phyloP scores from a whole-genome alignment of 768 basidiomycete genomes.

The Holtermanniella nyarrowii region DNA sequence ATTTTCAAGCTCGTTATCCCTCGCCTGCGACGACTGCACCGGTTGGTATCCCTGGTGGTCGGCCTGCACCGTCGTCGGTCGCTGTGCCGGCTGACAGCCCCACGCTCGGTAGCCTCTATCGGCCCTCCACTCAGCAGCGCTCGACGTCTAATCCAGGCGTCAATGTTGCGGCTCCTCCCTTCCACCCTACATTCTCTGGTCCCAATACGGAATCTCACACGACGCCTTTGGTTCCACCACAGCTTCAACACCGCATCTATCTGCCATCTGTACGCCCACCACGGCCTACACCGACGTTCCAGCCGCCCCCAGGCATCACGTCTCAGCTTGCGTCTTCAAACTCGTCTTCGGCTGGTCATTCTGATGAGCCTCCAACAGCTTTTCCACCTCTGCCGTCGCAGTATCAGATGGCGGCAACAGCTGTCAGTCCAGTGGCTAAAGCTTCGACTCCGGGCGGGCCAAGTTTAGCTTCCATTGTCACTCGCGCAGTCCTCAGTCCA shows the following conservation, averaged over 20 bases:
- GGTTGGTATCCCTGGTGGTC: background rate
- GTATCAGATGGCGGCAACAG: background rate
- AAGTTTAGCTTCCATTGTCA: slow-evolving; percentile 37
- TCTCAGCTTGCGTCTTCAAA: slow-evolving; percentile 11
- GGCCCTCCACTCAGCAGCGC: background rate
- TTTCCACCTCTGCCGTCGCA: slow-evolving; percentile 36
- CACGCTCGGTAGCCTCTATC: background rate
- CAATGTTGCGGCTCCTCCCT: slow-evolving; percentile 21
- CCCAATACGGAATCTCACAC: slow-evolving; percentile 12
- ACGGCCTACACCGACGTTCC: slow-evolving; percentile 27
- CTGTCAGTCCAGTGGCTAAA: background rate
- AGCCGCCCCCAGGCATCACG: slow-evolving; percentile 29
- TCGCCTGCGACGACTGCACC: background rate
- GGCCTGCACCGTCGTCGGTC: too few species aligned
- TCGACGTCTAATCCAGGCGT: slow-evolving; percentile 6
- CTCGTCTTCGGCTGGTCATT: background rate
- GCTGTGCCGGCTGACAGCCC: background rate
- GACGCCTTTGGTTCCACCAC: slow-evolving; percentile 37
- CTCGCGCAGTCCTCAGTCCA: slow-evolving; percentile 35
- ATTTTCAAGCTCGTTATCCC: background rate
- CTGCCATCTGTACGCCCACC: slow-evolving; percentile 25
- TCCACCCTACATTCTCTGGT: slow-evolving; percentile 14
- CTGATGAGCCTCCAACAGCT: slow-evolving; percentile 13
- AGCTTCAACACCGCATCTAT: slow-evolving; percentile 39
- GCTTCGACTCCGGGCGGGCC: slow-evolving; percentile 14